Base-by-base conservation (phyloP, 495 filamentous ascomycete genomes). In the Neurospora terricola region DNA sequence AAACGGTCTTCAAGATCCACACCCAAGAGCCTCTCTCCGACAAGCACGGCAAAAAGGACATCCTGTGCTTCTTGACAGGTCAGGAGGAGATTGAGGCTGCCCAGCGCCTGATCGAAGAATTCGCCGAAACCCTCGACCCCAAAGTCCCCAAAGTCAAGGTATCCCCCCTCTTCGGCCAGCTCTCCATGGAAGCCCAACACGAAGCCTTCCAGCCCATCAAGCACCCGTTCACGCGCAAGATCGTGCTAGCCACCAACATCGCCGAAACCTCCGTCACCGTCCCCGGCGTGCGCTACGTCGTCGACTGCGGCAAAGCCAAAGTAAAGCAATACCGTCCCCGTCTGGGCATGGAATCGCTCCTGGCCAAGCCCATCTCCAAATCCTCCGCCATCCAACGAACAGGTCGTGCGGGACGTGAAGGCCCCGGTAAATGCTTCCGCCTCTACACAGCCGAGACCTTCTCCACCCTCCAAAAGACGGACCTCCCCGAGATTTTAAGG, bases 251-350 rank as follows among this genome's bases (percentile, higher is more conserved):
- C 0, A 99, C 96, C 16, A 99, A 99, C 80, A 98, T 99, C 75
- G 96, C 96, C 30, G 96, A 99, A 78, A 98, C 96, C 0, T 99
- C 96, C 1, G 91, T 99, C 71, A 99, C 96, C 0, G 94, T 99
- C 0, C 90, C 95, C 9, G 96, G 96, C 3, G 94, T 99, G 5
- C 89, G 94, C 3, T 93, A 89, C 77, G 96, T 99, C 38, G 85
- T 99, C 38, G 96, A 99, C 79, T 92, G 92, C 77, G 96, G 96
- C 34, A 97, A 97, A 77, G 91, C 91, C 5, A 99, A 98, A 79
- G 88, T 94, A 70, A 98, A 97, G 80, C 92, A 97, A 73, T 98
- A 94, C 82, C 90, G 94, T 3, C 88, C 92, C 12, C 87, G 90
- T 0, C 87, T 98, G 0, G 94, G 93, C 10, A 87, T 99, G 76